Base-by-base conservation (phyloP, 352 stramenopile species). In the Phytophthora ohioensis region DNA sequence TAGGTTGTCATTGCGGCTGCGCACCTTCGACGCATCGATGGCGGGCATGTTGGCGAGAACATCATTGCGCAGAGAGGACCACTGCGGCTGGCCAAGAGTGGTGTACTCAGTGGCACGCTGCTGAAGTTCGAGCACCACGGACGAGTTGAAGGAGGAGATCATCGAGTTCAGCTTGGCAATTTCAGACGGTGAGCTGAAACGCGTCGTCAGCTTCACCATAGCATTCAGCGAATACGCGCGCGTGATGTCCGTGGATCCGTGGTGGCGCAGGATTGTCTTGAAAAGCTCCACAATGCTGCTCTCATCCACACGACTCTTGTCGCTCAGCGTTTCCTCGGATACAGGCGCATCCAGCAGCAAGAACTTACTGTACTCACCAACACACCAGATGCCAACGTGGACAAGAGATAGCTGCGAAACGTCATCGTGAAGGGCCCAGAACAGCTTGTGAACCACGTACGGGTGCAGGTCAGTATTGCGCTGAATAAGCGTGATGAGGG, bases 361-460 rank as follows among this genome's bases (percentile, higher is more conserved):
- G 45, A 98, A 78, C 64, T 97, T 87, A 38, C 97, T 98, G 76
- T 98, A 99, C 80, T 99, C 98, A 12, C 98, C 98, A 54, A 99
- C 91, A 73, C 96, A 99, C 98, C 98, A 99, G 53, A 99, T 94
- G 9, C 93, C 97, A 21, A 99, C 96, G 64, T 98, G 93, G n/a
- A 99, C 90, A 45, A 99, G 90, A 57, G 96, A 97, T 7, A 96
- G 75, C 73, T 99, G 97, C 15, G 88, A 91, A 34, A 94, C 91
- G 68, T 99, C 98, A 67, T 99, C 96, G 47, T 96, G 83, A 49
- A 99, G 86, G 6, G 96, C 94, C 76, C 93, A 97, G 46, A 98
- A 96, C 34, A 99, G 86, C 71, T 99, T 99, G 89, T 99, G 97
- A 17, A 98, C 97, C 27, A 98, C 94, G 71, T 99, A 99, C 5